phyloP scores from a whole-genome alignment of 2,329 filamentous ascomycete species.

The Knoxdaviesia proteae region DNA sequence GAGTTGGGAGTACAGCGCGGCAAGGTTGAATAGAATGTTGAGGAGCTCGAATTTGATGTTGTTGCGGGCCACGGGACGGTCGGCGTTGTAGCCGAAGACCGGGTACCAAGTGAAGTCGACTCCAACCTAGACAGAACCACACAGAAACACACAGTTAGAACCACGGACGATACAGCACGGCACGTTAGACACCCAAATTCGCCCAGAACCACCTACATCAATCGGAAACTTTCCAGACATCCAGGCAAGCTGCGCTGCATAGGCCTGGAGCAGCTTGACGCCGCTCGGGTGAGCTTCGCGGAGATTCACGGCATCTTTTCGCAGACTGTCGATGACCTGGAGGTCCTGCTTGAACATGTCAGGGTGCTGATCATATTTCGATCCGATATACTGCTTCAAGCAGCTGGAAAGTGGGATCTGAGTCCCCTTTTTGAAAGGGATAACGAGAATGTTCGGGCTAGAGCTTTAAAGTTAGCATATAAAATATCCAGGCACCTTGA shows the following conservation, averaged over 20 bases:
- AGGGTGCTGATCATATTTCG: slow-evolving; percentile 96
- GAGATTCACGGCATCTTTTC: slow-evolving; percentile 71
- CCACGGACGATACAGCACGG: neutral
- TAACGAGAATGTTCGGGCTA: slow-evolving; percentile 41
- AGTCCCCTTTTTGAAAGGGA: slow-evolving; percentile 76
- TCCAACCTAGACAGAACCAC: slow-evolving; percentile 41
- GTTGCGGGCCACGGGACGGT: slow-evolving; percentile 45
- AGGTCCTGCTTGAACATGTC: slow-evolving; percentile 86
- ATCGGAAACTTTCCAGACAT: slow-evolving; percentile 90
- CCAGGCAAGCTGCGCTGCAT: slow-evolving; percentile 85
- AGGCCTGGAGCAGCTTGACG: slow-evolving; percentile 69
- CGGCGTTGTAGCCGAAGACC: slow-evolving; percentile 72
- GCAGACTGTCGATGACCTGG: slow-evolving; percentile 63
- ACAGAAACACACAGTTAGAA: neutral
- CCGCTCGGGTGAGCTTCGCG: slow-evolving; percentile 76
- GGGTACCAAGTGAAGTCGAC: slow-evolving; percentile 96
- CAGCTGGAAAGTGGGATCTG: slow-evolving; percentile 59
- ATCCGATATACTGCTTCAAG: slow-evolving; percentile 87
- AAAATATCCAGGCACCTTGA: too few species aligned
- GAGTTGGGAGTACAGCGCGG: slow-evolving; percentile 81
- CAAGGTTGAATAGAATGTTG: slow-evolving; percentile 84
- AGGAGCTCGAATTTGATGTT: slow-evolving; percentile 67
- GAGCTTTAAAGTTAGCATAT: neutral
- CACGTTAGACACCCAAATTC: neutral
- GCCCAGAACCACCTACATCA: slow-evolving; percentile 36